phyloP scores from a whole-genome alignment of 1,139 yeast species.

The Protomyces inouyei region DNA sequence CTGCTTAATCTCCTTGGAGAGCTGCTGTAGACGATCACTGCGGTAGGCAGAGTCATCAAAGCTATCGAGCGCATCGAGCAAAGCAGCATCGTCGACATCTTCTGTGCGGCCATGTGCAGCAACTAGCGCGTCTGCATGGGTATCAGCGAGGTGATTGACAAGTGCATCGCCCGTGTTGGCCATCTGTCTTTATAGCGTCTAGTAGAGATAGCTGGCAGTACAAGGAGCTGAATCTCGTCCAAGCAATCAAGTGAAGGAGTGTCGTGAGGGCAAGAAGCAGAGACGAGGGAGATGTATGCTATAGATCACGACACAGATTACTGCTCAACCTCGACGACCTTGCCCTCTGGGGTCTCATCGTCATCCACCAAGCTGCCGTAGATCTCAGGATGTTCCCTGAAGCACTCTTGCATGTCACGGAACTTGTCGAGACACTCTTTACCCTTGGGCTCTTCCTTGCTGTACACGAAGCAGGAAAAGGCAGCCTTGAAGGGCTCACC shows the following conservation, averaged over 20 bases:
- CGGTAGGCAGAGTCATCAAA: constrained; percentile 62
- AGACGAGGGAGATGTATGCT: too few relatives aligned
- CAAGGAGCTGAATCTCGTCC: too few relatives aligned
- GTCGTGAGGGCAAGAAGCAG: too few relatives aligned
- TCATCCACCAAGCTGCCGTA: constrained; percentile 53
- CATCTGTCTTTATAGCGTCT: not conserved
- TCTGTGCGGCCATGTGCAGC: constrained; percentile 1
- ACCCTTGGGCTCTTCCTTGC: constrained; percentile 95
- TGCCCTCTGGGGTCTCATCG: constrained; percentile 25
- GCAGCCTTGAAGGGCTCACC: constrained; percentile 93
- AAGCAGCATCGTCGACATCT: constrained; percentile 25
- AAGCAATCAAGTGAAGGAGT: too few relatives aligned
- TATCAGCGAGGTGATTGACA: constrained; percentile 9
- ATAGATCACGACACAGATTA: not conserved
- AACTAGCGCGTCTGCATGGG: constrained; percentile 9
- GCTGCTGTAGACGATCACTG: constrained; percentile 57
- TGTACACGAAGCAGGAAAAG: constrained; percentile 90
- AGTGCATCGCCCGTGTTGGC: constrained; percentile 14
- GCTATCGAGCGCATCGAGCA: constrained; percentile 17
- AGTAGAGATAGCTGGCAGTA: too few relatives aligned
- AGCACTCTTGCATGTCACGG: constrained; percentile 85
- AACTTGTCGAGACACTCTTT: constrained; percentile 92
- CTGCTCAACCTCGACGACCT: not conserved
- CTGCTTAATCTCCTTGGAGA: constrained; percentile 47
- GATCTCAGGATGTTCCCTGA: constrained; percentile 87